Evolutionary conservation across 2,329 filamentous ascomycete genomes (phyloP), one percentile per base, ranked within the genome.

Genomic region (Anthostomella pinea): DNA sequence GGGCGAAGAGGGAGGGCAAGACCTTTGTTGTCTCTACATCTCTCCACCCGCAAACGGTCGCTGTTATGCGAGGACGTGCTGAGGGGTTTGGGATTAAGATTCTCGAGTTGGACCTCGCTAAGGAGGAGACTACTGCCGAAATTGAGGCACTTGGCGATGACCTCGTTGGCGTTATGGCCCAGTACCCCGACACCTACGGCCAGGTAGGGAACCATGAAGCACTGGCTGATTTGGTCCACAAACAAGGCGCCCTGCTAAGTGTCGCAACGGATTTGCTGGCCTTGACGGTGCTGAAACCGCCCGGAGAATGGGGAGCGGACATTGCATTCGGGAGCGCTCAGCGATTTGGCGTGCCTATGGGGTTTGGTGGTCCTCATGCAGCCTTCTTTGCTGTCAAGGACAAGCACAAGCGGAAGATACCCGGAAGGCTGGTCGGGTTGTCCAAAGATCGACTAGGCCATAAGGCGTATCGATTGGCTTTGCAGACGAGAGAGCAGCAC

Each of bases 401-500:
- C 32, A 87, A 91, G 65, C 81, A 91, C 68, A 96, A 96, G 78
- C 79, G 91, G 42, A 95, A 94, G 68, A 91, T 96, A 46, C 91
- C 91, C 4, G 91, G 90, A 27, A 85, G 91, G 50, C 69, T 96
- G 19, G 85, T 97, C 44, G 91, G 91, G 51, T 75, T 96, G 3
- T 95, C 91, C 33, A 95, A 94, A 65, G 91, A 97, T 59, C 78
- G 91, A 36, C 72, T 89, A 5, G 91, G 91, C 6, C 79, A 86
- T 46, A 82, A 77, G 9, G 91, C 90, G 5, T 81, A 94, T 48
- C 77, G 91, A 53, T 68, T 96, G 57, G 86, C 91, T 13, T 69
- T 96, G 34, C 91, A 97, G 67, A 96, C 91, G 8, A 77, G 91
- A 53, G 91, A 97, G 67, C 91, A 97, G 69, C 91, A 97, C 62